A percentile compares a stretch with the other conserved stretches of the same genome.
phyloP scores from a whole-genome alignment of 176 grass and related monocot genomes.

The Eragrostis nindensis region DNA sequence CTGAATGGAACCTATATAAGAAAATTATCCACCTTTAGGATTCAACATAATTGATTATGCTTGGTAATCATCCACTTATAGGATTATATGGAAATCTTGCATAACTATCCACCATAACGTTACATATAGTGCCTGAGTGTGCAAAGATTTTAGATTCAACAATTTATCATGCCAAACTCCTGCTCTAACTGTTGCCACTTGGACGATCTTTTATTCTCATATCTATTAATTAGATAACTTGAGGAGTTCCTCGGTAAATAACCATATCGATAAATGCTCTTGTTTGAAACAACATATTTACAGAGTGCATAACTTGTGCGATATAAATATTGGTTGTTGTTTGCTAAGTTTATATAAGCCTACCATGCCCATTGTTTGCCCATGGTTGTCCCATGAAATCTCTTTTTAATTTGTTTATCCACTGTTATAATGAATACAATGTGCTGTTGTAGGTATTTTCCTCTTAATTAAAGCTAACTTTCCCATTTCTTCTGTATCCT shows the following conservation, averaged over 20 bases:
- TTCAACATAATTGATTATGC: no score
- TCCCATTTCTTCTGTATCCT: constrained; percentile 17
- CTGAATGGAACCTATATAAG: no score
- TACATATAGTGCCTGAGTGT: neutral
- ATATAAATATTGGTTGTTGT: constrained; percentile 19
- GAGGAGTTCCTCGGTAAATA: neutral
- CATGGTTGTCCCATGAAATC: neutral
- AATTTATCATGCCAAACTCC: neutral
- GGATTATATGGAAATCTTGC: no score
- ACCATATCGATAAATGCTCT: neutral
- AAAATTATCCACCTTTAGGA: no score
- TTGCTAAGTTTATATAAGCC: no score
- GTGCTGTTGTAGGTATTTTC: neutral
- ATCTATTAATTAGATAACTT: neutral
- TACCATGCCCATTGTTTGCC: neutral
- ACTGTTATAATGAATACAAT: neutral
- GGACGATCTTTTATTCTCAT: neutral
- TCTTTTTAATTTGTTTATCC: neutral
- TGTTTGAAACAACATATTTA: constrained; percentile 1
- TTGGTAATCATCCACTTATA: no score
- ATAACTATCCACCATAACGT: no score
- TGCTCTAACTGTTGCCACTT: neutral
- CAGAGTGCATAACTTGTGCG: neutral
- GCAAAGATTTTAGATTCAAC: neutral
- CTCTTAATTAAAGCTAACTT: neutral